Conservation (phyloP, 2,329 filamentous ascomycete genomes). For the Penicillium hesseltinei region DNA sequence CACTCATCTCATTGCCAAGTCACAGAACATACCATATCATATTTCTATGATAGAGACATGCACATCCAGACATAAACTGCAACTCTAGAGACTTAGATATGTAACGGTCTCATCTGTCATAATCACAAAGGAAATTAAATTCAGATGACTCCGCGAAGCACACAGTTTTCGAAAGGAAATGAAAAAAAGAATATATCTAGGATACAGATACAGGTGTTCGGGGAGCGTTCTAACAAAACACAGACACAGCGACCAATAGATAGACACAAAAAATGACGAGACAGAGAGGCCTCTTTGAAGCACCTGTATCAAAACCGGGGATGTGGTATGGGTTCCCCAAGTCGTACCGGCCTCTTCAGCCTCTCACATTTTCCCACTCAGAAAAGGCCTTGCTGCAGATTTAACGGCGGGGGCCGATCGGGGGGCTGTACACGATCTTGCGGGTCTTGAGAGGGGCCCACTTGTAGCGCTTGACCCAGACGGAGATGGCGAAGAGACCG, state of each 20-base stretch:
- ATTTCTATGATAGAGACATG: background rate
- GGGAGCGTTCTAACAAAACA: conserved; percentile 41
- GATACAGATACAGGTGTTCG: conserved; percentile 45
- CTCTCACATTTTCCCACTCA: conserved; percentile 33
- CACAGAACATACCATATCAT: background rate
- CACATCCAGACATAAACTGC: background rate
- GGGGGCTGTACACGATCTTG: conserved; percentile 86
- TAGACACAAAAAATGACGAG: conserved; percentile 30
- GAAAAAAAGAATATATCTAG: conserved; percentile 41
- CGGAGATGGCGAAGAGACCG: conserved; percentile 77
- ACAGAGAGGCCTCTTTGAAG: conserved; percentile 23
- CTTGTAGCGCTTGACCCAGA: conserved; percentile 99
- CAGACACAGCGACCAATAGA: conserved; percentile 32
- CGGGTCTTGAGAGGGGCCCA: conserved; percentile 95
- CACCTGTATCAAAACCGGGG: conserved; percentile 22
- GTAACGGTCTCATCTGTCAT: background rate
- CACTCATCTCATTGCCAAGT: background rate
- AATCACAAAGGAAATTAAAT: conserved; percentile 41
- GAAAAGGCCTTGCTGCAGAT: conserved; percentile 28
- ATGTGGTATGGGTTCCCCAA: conserved; percentile 28
- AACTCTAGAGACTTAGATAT: background rate
- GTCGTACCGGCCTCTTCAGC: conserved; percentile 24
- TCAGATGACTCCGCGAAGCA: conserved; percentile 39
- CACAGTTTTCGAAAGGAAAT: conserved; percentile 38
- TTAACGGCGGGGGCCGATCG: conserved; percentile 45